phyloP scores from a whole-genome alignment of 257 asterid genomes.

The Solanum sitiens region DNA sequence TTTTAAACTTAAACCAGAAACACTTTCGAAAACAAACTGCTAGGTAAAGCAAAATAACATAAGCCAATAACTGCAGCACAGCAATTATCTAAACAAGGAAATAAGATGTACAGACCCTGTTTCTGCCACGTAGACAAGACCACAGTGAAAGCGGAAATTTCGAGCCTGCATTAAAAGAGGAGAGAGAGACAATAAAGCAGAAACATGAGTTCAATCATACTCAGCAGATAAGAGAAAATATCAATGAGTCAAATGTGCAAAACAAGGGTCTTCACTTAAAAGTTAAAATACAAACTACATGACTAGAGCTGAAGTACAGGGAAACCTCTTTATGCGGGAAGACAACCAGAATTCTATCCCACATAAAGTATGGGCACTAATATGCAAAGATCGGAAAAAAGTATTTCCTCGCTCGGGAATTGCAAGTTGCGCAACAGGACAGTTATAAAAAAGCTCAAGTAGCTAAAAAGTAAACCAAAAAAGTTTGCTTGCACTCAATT shows the following conservation, averaged over 20 bases:
- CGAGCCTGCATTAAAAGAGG: conserved; percentile 61
- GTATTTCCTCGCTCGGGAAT: neutral
- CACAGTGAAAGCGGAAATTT: conserved; percentile 91
- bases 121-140: conserved; percentile 95
- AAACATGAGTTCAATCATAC: neutral
- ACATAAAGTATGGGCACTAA: neutral
- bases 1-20: neutral
- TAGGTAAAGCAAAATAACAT: neutral
- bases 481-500: neutral
- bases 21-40: neutral
- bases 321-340: neutral
- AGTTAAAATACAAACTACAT: neutral
- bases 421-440: neutral
- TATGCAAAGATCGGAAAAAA: neutral
- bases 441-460: neutral
- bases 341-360: neutral
- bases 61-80: neutral
- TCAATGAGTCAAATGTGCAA: neutral
- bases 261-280: neutral
- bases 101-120: conserved; percentile 48
- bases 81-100: conserved; percentile 1
- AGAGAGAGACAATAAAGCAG: neutral
- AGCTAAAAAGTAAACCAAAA: neutral
- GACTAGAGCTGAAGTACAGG: neutral
- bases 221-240: neutral